phyloP scores from a whole-genome alignment of 2,329 filamentous ascomycete species.

The Dryadomyces sulphureus region DNA sequence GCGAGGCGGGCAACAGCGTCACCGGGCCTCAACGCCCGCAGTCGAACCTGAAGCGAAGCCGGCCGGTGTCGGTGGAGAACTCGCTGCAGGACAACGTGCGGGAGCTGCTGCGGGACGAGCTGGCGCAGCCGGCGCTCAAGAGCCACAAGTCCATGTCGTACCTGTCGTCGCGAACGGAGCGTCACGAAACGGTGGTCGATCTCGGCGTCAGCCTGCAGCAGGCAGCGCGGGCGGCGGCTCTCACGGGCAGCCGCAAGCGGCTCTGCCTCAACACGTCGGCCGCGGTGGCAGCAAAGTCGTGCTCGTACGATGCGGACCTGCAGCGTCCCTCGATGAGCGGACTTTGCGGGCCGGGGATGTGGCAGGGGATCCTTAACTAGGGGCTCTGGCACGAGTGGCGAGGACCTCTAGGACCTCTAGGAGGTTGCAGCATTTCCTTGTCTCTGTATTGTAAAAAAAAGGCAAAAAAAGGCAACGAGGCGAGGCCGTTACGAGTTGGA shows the following conservation, averaged over 20 bases:
- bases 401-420: too few relatives aligned
- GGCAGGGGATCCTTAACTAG: constrained; percentile 47
- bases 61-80: constrained; percentile 42
- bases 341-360: constrained; percentile 47
- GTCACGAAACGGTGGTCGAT: constrained; percentile 11
- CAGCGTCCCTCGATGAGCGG: constrained; percentile 35
- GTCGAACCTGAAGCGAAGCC: constrained; percentile 41
- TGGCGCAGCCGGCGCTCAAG: constrained; percentile 12
- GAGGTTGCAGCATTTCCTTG: constrained; percentile 2
- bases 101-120: constrained; percentile 35
- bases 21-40: constrained; percentile 11
- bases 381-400: background rate
- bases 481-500: background rate
- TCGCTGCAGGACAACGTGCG: constrained; percentile 54
- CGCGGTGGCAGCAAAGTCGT: constrained; percentile 1
- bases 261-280: constrained; percentile 35
- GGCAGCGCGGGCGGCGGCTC: constrained; percentile 16
- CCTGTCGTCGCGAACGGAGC: constrained; percentile 7
- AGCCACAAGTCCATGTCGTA: constrained; percentile 22
- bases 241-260: constrained; percentile 43
- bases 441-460: constrained; percentile 2
- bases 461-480: background rate
- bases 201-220: background rate
- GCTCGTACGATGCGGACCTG: constrained; percentile 17
- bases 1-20: constrained; percentile 10